These are phyloP conservation scores for Psilocybe azurescens DNA, from an alignment of 768 basidiomycete genomes.

Conservation along the genomic window DNA sequence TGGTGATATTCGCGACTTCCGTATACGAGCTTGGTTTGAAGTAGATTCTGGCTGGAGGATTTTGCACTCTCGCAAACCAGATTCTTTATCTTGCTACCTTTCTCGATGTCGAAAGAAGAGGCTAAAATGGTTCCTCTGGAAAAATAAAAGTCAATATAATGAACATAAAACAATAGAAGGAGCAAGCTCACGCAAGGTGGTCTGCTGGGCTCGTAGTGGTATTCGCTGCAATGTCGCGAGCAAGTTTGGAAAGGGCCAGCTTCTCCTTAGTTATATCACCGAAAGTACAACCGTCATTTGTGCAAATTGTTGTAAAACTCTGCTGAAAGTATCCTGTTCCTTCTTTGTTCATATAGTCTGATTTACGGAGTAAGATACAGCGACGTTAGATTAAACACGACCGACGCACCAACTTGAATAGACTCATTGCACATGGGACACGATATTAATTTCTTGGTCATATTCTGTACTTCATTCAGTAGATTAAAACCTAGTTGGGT, in stretches of 20 bases:
- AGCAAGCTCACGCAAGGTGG: slow-evolving; percentile 17
- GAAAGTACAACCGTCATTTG: slow-evolving; percentile 35
- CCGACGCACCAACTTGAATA: slow-evolving; percentile 30
- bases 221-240: slow-evolving; percentile 13
- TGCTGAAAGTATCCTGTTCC: slow-evolving; percentile 56
- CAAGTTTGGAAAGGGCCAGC: slow-evolving; percentile 27
- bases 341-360: slow-evolving; percentile 44
- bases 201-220: background rate
- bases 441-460: slow-evolving; percentile 22
- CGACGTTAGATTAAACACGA: too few species aligned
- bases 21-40: background rate
- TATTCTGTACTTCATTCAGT: slow-evolving; percentile 19
- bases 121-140: slow-evolving; percentile 23
- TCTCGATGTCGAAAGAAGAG: slow-evolving; percentile 9
- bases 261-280: slow-evolving; percentile 35
- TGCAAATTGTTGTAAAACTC: slow-evolving; percentile 42
- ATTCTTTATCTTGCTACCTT: slow-evolving; percentile 9
- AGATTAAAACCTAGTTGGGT: slow-evolving; percentile 22
- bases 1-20: slow-evolving; percentile 7
- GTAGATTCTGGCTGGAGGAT: background rate
- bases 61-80: slow-evolving; percentile 2
- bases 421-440: slow-evolving; percentile 34
- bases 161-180: background rate
- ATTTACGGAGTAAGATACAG: too few species aligned
- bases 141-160: background rate